phyloP scores from a whole-genome alignment of 768 basidiomycete genomes.

The Pisolithus sp. region DNA sequence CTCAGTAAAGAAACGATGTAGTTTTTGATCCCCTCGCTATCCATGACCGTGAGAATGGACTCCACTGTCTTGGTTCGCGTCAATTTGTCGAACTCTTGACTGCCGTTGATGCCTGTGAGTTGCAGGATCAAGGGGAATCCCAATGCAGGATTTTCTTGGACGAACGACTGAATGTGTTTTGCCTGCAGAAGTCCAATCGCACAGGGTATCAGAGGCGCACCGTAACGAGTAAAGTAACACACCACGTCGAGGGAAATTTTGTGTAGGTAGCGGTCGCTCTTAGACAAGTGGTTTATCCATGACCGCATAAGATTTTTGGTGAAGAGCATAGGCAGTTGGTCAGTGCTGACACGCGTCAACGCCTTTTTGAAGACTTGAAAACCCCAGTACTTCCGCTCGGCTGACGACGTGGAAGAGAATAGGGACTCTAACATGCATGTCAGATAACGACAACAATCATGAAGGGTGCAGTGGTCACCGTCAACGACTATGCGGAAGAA shows the following conservation, averaged over 20 bases:
- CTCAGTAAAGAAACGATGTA: slow-evolving; percentile 71
- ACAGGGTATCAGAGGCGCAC: background rate
- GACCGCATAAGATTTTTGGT: slow-evolving; percentile 93
- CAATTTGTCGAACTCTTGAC: slow-evolving; percentile 83
- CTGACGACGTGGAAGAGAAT: slow-evolving; percentile 76
- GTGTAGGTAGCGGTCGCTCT: slow-evolving; percentile 82
- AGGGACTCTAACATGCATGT: slow-evolving; percentile 58
- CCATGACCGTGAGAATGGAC: slow-evolving; percentile 69
- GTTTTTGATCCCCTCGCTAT: slow-evolving; percentile 61
- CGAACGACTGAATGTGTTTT: slow-evolving; percentile 65
- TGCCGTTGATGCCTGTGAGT: slow-evolving; percentile 77
- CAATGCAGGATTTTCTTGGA: slow-evolving; percentile 67
- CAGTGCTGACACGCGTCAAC: slow-evolving; percentile 55
- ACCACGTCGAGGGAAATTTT: slow-evolving; percentile 84
- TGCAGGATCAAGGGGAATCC: slow-evolving; percentile 84
- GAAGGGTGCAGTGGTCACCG: slow-evolving; percentile 42
- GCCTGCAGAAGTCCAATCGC: slow-evolving; percentile 40
- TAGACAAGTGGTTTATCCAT: slow-evolving; percentile 94
- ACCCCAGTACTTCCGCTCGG: slow-evolving; percentile 93
- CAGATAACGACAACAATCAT: background rate
- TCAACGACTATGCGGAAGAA: slow-evolving; percentile 91
- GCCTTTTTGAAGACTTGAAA: slow-evolving; percentile 86
- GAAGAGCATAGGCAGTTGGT: slow-evolving; percentile 80
- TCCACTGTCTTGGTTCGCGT: slow-evolving; percentile 93
- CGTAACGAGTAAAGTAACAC: slow-evolving; percentile 14